Percentiles rank a stretch among this genome's conserved stretches.
These are phyloP conservation scores for Phytophthora hybrid DNA, from an alignment of 352 stramenopile genomes.

Conservation along the genomic window DNA sequence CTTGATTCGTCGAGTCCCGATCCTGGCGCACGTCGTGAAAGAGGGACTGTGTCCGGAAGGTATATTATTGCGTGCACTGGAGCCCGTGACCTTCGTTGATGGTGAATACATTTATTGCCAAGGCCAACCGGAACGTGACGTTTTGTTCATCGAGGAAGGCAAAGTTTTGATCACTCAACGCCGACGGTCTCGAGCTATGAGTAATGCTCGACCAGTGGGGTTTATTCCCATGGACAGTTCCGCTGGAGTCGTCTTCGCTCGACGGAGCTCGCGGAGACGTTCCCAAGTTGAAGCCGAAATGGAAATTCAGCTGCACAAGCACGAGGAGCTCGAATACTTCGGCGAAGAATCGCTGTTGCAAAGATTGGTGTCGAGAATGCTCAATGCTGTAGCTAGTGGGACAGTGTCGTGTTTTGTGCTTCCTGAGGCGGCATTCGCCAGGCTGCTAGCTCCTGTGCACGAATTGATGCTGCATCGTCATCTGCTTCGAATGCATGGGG, in stretches of 20 bases:
- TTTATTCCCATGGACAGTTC: slow-evolving; percentile 24
- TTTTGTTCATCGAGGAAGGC: slow-evolving; percentile 80
- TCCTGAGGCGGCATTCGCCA: slow-evolving; percentile 43
- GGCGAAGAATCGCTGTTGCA: slow-evolving; percentile 64
- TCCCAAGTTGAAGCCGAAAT: slow-evolving; percentile 58
- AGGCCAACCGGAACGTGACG: slow-evolving; percentile 58
- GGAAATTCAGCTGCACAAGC: slow-evolving; percentile 63
- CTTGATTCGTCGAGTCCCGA: slow-evolving; percentile 56
- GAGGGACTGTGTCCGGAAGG: slow-evolving; percentile 57
- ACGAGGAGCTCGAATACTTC: slow-evolving; percentile 73
- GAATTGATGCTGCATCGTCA: slow-evolving; percentile 67
- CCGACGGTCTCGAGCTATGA: slow-evolving; percentile 33
- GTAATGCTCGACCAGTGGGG: slow-evolving; percentile 19
- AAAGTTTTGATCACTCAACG: slow-evolving; percentile 76
- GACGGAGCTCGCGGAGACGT: slow-evolving; percentile 32
- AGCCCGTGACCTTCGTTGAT: slow-evolving; percentile 46
- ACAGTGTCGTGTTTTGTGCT: slow-evolving; percentile 63
- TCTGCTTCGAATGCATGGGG: slow-evolving; percentile 57
- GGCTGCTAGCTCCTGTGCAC: slow-evolving; percentile 60
- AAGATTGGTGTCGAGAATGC: slow-evolving; percentile 31
- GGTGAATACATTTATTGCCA: slow-evolving; percentile 77
- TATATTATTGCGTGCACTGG: slow-evolving; percentile 49
- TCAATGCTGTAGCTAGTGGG: slow-evolving; percentile 67
- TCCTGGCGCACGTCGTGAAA: slow-evolving; percentile 58
- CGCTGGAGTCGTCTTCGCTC: slow-evolving; percentile 2